Evolutionary conservation across 2,329 filamentous ascomycete genomes (phyloP).

Genomic region (Lecanicillium sp.): DNA sequence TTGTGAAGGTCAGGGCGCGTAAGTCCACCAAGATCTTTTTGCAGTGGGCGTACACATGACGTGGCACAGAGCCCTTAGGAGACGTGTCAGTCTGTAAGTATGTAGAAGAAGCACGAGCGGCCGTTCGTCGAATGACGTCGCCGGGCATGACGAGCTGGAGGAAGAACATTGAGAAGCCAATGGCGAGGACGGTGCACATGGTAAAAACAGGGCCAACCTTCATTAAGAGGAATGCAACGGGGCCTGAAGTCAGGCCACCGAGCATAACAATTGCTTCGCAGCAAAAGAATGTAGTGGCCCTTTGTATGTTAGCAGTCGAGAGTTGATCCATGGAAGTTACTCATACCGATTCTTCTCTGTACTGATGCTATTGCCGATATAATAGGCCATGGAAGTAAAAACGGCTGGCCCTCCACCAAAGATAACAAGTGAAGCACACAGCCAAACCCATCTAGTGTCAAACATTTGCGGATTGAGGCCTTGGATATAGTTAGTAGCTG

Average conservation of each 20-base stretch:
- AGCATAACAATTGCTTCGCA: background rate
- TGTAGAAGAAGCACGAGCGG: background rate
- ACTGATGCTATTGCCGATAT: background rate
- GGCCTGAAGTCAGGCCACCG: background rate
- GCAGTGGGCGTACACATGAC: background rate
- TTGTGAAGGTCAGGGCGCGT: background rate
- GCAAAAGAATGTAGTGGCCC: background rate
- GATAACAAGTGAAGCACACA: background rate
- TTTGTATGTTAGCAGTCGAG: background rate
- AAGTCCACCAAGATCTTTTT: background rate
- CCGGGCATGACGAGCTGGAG: background rate
- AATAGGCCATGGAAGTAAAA: background rate
- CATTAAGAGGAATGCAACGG: background rate
- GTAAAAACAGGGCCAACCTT: background rate
- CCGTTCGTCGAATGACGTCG: background rate
- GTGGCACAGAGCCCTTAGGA: background rate
- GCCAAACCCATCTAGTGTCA: background rate
- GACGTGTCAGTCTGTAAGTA: background rate
- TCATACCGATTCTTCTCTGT: background rate
- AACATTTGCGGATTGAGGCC: background rate
- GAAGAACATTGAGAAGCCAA: background rate
- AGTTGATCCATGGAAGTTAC: background rate
- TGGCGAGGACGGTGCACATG: background rate
- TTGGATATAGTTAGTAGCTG: background rate
- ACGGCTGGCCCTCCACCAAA: background rate